Conservation (phyloP, 2,329 filamentous ascomycete genomes). For the Alternaria infectoria region DNA sequence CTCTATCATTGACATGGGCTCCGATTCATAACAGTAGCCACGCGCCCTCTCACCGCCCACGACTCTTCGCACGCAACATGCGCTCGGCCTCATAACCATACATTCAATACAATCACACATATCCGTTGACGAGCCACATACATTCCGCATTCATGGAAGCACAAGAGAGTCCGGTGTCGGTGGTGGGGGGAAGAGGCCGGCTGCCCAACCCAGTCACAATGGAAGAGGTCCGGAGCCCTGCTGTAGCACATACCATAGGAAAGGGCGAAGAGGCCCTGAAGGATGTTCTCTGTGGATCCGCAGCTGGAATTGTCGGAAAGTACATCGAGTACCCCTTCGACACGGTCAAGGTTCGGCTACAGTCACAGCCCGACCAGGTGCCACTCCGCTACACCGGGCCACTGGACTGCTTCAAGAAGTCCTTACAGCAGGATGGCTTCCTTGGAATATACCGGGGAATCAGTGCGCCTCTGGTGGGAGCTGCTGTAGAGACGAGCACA, state of each 20-base stretch:
- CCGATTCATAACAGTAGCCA: conserved; percentile 25
- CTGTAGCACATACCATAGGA: conserved; percentile 25
- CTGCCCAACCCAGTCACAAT: conserved; percentile 24
- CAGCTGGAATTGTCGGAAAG: conserved; percentile 90
- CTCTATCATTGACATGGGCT: conserved; percentile 22
- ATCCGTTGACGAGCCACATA: conserved; percentile 5
- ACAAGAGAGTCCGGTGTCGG: conserved; percentile 36
- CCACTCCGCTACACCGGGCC: conserved; percentile 85
- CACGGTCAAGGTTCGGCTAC: conserved; percentile 95
- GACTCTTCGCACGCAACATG: conserved; percentile 34
- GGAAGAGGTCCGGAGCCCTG: conserved; percentile 23
- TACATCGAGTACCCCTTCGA: conserved; percentile 99
- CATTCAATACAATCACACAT: conserved; percentile 9
- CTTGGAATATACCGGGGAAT: conserved; percentile 88
- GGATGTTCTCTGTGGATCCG: conserved; percentile 87
- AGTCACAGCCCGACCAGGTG: conserved; percentile 88
- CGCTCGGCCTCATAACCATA: conserved; percentile 22
- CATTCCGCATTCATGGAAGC: conserved; percentile 35
- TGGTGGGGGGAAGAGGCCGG: conserved; percentile 39
- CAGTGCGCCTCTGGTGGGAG: conserved; percentile 86
- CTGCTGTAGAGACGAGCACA: conserved; percentile 89
- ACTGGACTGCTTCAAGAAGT: conserved; percentile 91
- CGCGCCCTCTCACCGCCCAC: conserved; percentile 39
- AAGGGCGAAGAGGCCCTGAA: conserved; percentile 74
- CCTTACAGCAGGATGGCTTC: conserved; percentile 78